Evolutionary conservation across 1,284 basidiomycete genomes (phyloP).

Genomic region (Cutaneotrichosporon mucoides): DNA sequence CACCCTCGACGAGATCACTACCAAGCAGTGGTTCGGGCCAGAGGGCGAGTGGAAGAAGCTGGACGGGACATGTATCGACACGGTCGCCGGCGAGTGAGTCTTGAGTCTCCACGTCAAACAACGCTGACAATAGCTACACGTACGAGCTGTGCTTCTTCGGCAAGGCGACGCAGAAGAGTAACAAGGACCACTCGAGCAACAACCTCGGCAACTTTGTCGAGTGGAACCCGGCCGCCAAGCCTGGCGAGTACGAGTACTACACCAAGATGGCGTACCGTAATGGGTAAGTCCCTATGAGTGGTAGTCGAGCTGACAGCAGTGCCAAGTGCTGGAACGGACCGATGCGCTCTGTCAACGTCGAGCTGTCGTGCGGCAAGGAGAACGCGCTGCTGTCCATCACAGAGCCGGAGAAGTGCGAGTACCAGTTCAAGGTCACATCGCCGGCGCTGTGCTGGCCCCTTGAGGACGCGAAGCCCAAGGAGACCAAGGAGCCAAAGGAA

Average conservation of each 20-base stretch:
- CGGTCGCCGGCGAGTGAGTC: constrained; percentile 81
- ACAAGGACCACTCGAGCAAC: constrained; percentile 71
- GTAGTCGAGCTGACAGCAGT: constrained; percentile 18
- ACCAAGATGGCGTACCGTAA: constrained; percentile 72
- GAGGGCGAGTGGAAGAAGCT: constrained; percentile 96
- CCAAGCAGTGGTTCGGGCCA: constrained; percentile 67
- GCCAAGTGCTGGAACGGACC: constrained; percentile 97
- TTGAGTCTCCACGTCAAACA: background rate
- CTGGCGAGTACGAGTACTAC: constrained; percentile 69
- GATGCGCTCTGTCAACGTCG: constrained; percentile 62
- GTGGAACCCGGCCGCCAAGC: constrained; percentile 63
- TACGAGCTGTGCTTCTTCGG: constrained; percentile 96
- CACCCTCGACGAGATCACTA: constrained; percentile 34
- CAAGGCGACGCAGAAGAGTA: constrained; percentile 81
- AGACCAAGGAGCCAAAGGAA: background rate
- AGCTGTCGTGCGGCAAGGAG: constrained; percentile 77
- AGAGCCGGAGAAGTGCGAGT: constrained; percentile 97
- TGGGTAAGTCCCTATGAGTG: constrained; percentile 52
- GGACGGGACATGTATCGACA: constrained; percentile 73
- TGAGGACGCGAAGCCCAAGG: constrained; percentile 5
- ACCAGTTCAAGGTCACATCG: constrained; percentile 77
- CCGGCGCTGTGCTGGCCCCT: constrained; percentile 81
- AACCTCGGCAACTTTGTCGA: constrained; percentile 75
- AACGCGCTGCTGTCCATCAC: constrained; percentile 76
- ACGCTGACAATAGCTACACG: constrained; percentile 64